A percentile compares a stretch with the other conserved stretches of the same genome.
These are phyloP conservation scores for Lyophyllum semitale DNA, from an alignment of 768 basidiomycete genomes.

Conservation along the genomic window DNA sequence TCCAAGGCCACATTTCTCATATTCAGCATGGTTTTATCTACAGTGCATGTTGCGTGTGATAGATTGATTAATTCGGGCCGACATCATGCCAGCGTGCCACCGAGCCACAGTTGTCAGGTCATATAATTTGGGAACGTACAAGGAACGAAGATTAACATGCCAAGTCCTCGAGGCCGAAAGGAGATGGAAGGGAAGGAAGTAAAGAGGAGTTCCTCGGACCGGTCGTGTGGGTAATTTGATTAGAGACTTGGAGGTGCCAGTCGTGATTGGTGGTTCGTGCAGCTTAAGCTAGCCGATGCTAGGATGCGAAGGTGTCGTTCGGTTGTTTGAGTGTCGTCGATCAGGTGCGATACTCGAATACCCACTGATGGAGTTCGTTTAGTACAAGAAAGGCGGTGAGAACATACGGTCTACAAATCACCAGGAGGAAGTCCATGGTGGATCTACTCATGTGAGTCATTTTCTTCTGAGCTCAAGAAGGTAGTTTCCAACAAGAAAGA, in stretches of 20 bases:
- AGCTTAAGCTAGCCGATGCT: neutral
- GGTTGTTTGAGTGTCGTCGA: neutral
- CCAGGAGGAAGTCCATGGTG: too few species aligned
- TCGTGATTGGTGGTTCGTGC: neutral
- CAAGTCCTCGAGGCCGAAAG: neutral
- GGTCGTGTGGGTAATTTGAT: neutral
- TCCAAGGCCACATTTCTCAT: neutral
- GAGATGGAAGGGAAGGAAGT: neutral
- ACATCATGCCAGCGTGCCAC: too few species aligned
- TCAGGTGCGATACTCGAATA: neutral
- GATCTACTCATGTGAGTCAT: too few species aligned
- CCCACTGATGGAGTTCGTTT: too few species aligned
- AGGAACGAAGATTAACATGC: neutral
- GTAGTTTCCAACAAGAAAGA: too few species aligned
- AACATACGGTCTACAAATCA: too few species aligned
- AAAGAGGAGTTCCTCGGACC: neutral
- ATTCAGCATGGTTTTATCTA: neutral
- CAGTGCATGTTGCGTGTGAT: neutral
- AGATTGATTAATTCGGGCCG: too few species aligned
- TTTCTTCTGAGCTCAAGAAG: too few species aligned
- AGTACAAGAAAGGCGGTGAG: too few species aligned
- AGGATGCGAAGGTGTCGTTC: neutral
- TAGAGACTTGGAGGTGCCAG: neutral
- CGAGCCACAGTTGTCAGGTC: too few species aligned
- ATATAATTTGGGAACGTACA: neutral